Conservation (phyloP, 352 stramenopile genomes). For the Thalassiosira hispida region DNA sequence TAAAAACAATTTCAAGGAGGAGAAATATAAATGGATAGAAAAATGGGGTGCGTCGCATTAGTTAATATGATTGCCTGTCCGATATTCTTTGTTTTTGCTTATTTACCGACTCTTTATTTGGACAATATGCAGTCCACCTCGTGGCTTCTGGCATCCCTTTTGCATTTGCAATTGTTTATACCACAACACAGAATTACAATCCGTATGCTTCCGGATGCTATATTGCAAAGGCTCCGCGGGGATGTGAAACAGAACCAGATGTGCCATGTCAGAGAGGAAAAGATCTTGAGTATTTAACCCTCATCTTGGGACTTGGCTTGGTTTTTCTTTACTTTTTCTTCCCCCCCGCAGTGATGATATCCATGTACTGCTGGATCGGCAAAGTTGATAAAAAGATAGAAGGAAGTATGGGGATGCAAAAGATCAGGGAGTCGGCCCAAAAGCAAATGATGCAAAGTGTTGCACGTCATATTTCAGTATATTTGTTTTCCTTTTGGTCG, state of each 20-base stretch:
- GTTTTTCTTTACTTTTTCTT: constrained; percentile 11
- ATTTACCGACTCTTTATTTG: too few species aligned
- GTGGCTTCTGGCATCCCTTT: constrained; percentile 3
- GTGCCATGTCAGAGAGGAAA: constrained; percentile 18
- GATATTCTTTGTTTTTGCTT: too few species aligned
- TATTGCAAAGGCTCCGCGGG: constrained; percentile 2
- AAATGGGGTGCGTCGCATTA: constrained; percentile 25
- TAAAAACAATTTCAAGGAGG: constrained; percentile 10
- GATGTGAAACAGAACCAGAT: constrained; percentile 21
- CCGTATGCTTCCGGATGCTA: constrained; percentile 23
- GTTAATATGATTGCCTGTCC: too few species aligned
- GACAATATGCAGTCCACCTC: constrained; percentile 8
- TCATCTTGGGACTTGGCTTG: background rate
- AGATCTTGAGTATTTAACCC: background rate
- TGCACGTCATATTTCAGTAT: constrained; percentile 1
- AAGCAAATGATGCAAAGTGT: constrained; percentile 17
- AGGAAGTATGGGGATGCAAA: constrained; percentile 1
- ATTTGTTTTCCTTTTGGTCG: constrained; percentile 11
- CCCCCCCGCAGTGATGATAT: background rate
- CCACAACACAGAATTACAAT: constrained; percentile 24
- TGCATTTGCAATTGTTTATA: background rate
- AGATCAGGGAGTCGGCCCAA: background rate
- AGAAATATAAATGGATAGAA: constrained; percentile 12
- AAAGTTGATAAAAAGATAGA: background rate
- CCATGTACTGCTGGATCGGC: constrained; percentile 11